These are phyloP conservation scores for Venturia aucupariae DNA, from an alignment of 2,329 filamentous ascomycete genomes.

Conservation along the genomic window DNA sequence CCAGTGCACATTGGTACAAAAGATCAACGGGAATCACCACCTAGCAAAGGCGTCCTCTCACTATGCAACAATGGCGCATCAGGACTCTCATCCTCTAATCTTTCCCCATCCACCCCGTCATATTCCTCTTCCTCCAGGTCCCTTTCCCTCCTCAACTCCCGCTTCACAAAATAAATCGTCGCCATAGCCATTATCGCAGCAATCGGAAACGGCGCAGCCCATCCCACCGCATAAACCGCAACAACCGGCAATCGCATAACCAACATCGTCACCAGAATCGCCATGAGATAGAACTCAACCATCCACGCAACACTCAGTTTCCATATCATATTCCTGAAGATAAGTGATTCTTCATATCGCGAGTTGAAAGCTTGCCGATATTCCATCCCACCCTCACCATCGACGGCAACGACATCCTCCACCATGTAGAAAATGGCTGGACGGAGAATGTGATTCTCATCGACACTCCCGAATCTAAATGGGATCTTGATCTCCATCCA, in stretches of 20 bases:
- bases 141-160: constrained; percentile 7
- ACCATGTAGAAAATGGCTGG: constrained; percentile 57
- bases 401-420: constrained; percentile 59
- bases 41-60: constrained; percentile 9
- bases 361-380: constrained; percentile 43
- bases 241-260: constrained; percentile 2
- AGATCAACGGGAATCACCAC: not conserved
- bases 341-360: constrained; percentile 45
- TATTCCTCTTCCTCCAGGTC: not conserved
- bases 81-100: not conserved
- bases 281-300: constrained; percentile 7
- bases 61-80: not conserved
- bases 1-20: no score
- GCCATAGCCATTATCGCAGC: constrained; percentile 11
- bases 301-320: constrained; percentile 48
- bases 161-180: constrained; percentile 12
- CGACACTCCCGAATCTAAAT: constrained; percentile 9
- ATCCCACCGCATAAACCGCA: constrained; percentile 13
- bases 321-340: constrained; percentile 45
- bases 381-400: constrained; percentile 49
- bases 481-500: not conserved
- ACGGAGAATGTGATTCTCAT: not conserved
- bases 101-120: not conserved
- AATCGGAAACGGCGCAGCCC: constrained; percentile 13
- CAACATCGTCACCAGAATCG: not conserved